A percentile compares a stretch with the other conserved stretches of the same genome.
Evolutionary conservation across 306 rosid species (phyloP).

Genomic region (Trifolium repens): DNA sequence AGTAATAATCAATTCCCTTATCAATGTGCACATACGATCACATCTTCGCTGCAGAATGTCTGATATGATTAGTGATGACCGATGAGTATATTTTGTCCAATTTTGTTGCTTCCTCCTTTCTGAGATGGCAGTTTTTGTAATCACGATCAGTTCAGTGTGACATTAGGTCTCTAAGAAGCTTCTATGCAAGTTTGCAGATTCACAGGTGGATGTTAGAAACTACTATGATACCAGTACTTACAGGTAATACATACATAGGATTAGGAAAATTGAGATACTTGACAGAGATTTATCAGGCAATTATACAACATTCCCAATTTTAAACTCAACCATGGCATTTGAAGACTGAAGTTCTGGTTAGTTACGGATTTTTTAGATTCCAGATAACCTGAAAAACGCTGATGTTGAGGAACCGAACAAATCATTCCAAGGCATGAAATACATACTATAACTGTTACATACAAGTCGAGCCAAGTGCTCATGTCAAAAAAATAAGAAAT

Average conservation of each 20-base stretch:
- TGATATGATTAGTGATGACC: background rate
- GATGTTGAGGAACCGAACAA: background rate
- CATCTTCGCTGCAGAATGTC: background rate
- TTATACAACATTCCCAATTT: background rate
- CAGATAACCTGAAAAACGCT: constrained; percentile 34
- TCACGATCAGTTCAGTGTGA: no score
- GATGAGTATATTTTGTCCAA: background rate
- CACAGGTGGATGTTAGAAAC: constrained; percentile 6
- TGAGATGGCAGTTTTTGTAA: background rate
- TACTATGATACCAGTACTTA: constrained; percentile 3
- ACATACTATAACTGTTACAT: background rate
- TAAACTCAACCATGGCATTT: constrained; percentile 13
- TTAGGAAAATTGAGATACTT: constrained; percentile 13
- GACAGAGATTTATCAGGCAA: background rate
- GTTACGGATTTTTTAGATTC: constrained; percentile 4
- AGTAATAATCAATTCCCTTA: background rate
- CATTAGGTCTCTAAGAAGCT: constrained; percentile 3
- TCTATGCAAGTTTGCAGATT: constrained; percentile 16
- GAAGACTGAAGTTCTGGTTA: constrained; percentile 3
- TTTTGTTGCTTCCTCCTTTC: background rate
- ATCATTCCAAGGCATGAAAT: constrained; percentile 18
- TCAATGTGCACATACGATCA: background rate
- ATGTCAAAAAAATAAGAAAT: background rate
- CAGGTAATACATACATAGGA: background rate
- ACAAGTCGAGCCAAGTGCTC: constrained; percentile 15